Base-by-base conservation (phyloP, 306 rosid species). In the Neltuma alba region DNA sequence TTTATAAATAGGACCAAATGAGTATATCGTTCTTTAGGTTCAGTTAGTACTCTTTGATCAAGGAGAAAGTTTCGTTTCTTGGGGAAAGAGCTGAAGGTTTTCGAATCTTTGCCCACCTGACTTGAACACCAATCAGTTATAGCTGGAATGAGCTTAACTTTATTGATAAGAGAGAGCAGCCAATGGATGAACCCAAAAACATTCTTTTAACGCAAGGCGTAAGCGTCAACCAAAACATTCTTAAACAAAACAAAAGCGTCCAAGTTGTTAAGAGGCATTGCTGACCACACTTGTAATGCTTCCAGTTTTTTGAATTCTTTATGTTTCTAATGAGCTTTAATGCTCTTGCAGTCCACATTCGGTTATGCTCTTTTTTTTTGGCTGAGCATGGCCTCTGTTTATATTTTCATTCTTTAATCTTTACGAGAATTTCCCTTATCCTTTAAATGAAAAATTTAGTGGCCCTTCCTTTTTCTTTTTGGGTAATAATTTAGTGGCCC, bases 1-100 rank as follows among this genome's bases (percentile, higher is more conserved):
- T n/a, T n/a, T n/a, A n/a, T n/a, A n/a, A n/a, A n/a, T n/a, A n/a
- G n/a, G n/a, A n/a, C n/a, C n/a, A n/a, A n/a, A n/a, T 37, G 2
- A 42, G 3, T 42, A 42, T 4, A 47, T 82, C 11, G 31, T 60
- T 70, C 37, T 14, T 25, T 41, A 36, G 74, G 77, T 42, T 60
- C 31, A 70, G 54, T 65, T 0, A 18, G 33, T 20, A 48, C 48
- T 70, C 74, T 82, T 50, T 48, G 48, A 50, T 64, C 60, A 2
- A 21, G 70, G 48, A 71, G 33, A 72, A 77, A 9, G 23, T 62
- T 62, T 25, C 20, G 23, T 62, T 62, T 25, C 20, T 77, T 66
- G 67, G 67, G 81, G 65, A 14, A 52, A 21, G 62, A 45, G 80
- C 73, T 31, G 30, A 27, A 37, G 60, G 55, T 76, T 82, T 70